phyloP scores from a whole-genome alignment of 441 rosid genomes.

The Pelargonium cotyledonis region DNA sequence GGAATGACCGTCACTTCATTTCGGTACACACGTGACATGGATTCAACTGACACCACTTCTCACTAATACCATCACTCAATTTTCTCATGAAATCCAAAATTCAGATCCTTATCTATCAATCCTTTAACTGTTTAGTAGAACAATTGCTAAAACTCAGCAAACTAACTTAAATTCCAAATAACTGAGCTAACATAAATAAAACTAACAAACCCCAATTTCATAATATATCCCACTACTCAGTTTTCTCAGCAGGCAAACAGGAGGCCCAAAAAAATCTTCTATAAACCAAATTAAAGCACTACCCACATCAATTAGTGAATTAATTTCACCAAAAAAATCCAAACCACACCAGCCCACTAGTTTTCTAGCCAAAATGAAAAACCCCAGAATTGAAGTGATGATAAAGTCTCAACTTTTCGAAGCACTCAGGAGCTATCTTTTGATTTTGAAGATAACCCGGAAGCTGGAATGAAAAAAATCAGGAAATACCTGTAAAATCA shows the following conservation, averaged over 20 bases:
- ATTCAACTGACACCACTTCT: not conserved
- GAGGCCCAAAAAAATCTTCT: not conserved
- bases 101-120: not conserved
- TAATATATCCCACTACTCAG: not conserved
- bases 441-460: not conserved
- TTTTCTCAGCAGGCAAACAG: not conserved
- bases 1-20: not conserved
- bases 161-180: no score
- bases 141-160: no score
- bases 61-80: not conserved
- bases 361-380: not conserved
- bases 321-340: not conserved
- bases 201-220: no score
- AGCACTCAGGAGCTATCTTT: constrained; percentile 1
- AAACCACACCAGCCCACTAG: not conserved
- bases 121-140: not conserved
- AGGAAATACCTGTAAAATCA: constrained; percentile 1
- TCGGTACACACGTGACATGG: not conserved
- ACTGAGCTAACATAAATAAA: no score
- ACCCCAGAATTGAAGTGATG: constrained; percentile 3
- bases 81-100: not conserved
- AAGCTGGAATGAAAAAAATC: not conserved
- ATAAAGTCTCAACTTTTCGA: not conserved
- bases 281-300: not conserved
- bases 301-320: not conserved